Evolutionary conservation across 371 early-diverging fungal species (phyloP).

Genomic region (Rhizopus sp.): DNA sequence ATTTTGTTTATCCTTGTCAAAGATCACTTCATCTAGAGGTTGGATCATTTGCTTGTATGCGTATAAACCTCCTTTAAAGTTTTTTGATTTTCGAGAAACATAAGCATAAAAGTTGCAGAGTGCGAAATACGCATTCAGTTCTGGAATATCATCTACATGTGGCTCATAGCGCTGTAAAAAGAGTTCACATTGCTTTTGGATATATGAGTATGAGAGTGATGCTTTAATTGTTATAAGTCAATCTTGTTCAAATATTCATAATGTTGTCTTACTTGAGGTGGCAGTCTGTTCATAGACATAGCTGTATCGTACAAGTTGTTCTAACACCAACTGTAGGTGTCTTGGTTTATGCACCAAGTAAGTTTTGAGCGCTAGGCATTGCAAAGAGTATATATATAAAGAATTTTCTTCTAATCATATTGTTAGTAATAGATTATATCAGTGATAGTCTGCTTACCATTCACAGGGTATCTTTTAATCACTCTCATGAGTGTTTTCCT

Average conservation of each 20-base stretch:
- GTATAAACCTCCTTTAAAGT: slow-evolving; percentile 25
- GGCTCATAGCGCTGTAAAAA: slow-evolving; percentile 22
- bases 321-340: slow-evolving; percentile 21
- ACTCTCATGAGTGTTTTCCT: slow-evolving; percentile 26
- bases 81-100: slow-evolving; percentile 37
- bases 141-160: slow-evolving; percentile 16
- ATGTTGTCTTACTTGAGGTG: slow-evolving; percentile 18
- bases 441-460: slow-evolving; percentile 18
- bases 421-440: too few species aligned
- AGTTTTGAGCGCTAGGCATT: slow-evolving; percentile 21
- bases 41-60: slow-evolving; percentile 36
- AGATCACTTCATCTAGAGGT: slow-evolving; percentile 20
- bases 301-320: slow-evolving; percentile 36
- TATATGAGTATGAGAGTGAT: slow-evolving; percentile 9
- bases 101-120: slow-evolving; percentile 44
- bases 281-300: slow-evolving; percentile 36
- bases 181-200: slow-evolving; percentile 28
- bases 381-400: slow-evolving; percentile 23
- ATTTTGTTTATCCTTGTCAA: slow-evolving; percentile 3
- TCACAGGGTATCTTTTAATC: slow-evolving; percentile 20
- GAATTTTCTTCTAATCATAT: slow-evolving; percentile 7
- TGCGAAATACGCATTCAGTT: slow-evolving; percentile 38
- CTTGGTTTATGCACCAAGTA: slow-evolving; percentile 6
- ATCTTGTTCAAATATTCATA: too few species aligned
- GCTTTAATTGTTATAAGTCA: too few species aligned